Evolutionary conservation across 2,329 filamentous ascomycete species (phyloP).

Genomic region (Penicillium sp.): DNA sequence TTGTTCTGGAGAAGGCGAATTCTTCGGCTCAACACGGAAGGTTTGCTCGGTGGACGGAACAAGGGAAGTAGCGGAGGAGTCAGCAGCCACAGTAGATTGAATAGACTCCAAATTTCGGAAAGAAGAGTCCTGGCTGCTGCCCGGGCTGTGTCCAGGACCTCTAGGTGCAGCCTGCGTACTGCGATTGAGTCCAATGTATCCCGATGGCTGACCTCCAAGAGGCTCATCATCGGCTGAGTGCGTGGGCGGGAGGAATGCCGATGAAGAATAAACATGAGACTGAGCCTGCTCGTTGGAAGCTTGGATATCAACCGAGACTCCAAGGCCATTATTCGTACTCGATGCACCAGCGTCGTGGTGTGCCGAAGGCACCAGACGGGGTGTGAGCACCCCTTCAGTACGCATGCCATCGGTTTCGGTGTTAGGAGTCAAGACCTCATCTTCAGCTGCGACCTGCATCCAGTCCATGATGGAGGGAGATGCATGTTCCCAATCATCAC

Average conservation of each 20-base stretch:
- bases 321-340: conserved; percentile 38
- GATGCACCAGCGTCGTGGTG: conserved; percentile 14
- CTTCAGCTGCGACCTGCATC: conserved; percentile 46
- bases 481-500: conserved; percentile 49
- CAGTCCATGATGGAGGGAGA: conserved; percentile 51
- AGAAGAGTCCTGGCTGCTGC: conserved; percentile 40
- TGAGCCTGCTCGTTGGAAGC: conserved; percentile 13
- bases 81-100: conserved; percentile 32
- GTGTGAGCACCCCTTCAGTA: conserved; percentile 29
- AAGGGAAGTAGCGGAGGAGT: conserved; percentile 40
- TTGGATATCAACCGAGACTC: conserved; percentile 45
- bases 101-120: conserved; percentile 30
- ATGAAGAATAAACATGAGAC: background rate
- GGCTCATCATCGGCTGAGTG: background rate
- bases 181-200: background rate
- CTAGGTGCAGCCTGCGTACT: conserved; percentile 6
- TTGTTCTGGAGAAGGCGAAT: conserved; percentile 41
- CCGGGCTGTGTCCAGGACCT: conserved; percentile 27
- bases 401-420: conserved; percentile 22
- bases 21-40: conserved; percentile 16
- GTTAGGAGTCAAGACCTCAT: conserved; percentile 41
- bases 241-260: background rate
- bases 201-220: background rate
- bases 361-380: conserved; percentile 21
- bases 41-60: conserved; percentile 32